These are phyloP conservation scores for sweet orange (Citrus sinensis) DNA, from an alignment of 345 rosid species.

Conservation along the genomic window DNA sequence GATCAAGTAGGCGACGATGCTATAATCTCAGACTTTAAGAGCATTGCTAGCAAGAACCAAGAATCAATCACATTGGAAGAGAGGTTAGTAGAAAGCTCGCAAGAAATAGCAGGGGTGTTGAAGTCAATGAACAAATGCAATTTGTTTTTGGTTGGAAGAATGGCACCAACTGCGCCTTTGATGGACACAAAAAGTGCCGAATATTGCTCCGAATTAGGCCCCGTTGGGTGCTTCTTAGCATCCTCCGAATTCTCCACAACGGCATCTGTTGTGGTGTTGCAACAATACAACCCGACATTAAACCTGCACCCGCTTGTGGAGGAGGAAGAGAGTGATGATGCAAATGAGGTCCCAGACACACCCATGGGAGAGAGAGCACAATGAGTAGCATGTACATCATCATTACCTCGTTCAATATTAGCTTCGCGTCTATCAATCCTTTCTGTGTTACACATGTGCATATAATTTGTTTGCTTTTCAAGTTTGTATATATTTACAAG, in stretches of 20 bases:
- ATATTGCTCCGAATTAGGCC: slow-evolving; percentile 37
- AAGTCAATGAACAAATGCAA: slow-evolving; percentile 24
- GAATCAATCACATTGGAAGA: slow-evolving; percentile 27
- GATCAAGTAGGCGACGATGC: background rate
- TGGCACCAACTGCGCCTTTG: slow-evolving; percentile 17
- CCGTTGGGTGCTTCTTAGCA: slow-evolving; percentile 31
- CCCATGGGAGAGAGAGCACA: background rate
- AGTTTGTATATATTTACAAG: too few relatives aligned
- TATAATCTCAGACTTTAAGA: background rate
- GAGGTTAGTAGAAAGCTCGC: slow-evolving; percentile 9
- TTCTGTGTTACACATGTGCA: too few relatives aligned
- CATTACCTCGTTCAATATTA: too few relatives aligned
- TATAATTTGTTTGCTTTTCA: too few relatives aligned
- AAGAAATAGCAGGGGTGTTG: slow-evolving; percentile 16
- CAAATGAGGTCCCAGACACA: slow-evolving; percentile 5
- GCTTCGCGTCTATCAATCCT: too few relatives aligned
- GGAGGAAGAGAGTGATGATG: background rate
- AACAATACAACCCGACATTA: slow-evolving; percentile 17
- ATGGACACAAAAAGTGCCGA: slow-evolving; percentile 7
- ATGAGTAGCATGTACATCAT: background rate
- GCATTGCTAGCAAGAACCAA: background rate
- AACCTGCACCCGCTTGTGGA: slow-evolving; percentile 13
- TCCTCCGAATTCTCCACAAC: slow-evolving; percentile 27
- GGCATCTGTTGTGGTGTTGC: slow-evolving; percentile 31
- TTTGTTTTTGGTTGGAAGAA: slow-evolving; percentile 40